Percentiles rank a stretch among this genome's conserved stretches.
phyloP scores from a whole-genome alignment of 192 early-diverging fungal species.

The Umbelopsis sp. region DNA sequence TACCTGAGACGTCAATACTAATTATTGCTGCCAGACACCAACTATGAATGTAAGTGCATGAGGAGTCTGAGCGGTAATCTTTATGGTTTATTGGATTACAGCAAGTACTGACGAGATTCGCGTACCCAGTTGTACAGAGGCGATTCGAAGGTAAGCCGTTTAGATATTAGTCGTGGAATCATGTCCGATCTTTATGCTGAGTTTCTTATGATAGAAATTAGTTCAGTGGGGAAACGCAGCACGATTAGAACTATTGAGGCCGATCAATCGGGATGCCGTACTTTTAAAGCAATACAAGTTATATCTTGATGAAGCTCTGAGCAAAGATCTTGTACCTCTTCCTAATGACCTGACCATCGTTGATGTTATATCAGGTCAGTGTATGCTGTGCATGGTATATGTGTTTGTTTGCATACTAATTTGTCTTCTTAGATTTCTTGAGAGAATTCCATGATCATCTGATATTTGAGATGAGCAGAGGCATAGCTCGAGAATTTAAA shows the following conservation, averaged over 20 bases:
- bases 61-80: no score
- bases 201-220: constrained; percentile 22
- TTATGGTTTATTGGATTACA: not conserved
- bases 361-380: constrained; percentile 40
- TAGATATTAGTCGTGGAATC: constrained; percentile 18
- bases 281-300: constrained; percentile 53
- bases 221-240: constrained; percentile 48
- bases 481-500: constrained; percentile 28
- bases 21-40: constrained; percentile 17
- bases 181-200: not conserved
- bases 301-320: constrained; percentile 45
- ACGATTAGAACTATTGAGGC: constrained; percentile 36
- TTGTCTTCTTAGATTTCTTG: constrained; percentile 36
- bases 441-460: constrained; percentile 42
- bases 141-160: constrained; percentile 38
- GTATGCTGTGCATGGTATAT: no score
- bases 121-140: constrained; percentile 46
- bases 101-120: constrained; percentile 28
- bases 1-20: no score
- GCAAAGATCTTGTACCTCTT: constrained; percentile 38
- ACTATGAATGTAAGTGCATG: constrained; percentile 28
- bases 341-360: constrained; percentile 42
- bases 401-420: not conserved
- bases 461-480: constrained; percentile 40
- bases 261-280: constrained; percentile 38